Conservation (phyloP, 345 rosid genomes). For the Kernera saxatilis region DNA sequence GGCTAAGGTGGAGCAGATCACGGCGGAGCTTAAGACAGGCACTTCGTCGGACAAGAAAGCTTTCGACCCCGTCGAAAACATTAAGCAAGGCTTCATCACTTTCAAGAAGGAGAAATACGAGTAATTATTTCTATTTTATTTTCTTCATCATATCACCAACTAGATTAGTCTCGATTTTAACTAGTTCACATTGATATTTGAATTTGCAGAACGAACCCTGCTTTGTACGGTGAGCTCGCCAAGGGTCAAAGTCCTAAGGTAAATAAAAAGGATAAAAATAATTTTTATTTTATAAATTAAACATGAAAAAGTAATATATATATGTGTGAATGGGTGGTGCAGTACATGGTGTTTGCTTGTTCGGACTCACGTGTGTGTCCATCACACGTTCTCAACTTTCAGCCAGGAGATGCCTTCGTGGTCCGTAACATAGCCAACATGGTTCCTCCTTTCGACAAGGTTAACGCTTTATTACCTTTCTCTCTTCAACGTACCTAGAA, state of each 20-base stretch:
- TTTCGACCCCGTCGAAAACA: conserved; percentile 49
- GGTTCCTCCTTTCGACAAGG: conserved; percentile 54
- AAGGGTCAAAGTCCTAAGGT: conserved; percentile 96
- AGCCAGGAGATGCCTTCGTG: conserved; percentile 51
- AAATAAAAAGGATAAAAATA: neutral
- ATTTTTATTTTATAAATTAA: neutral
- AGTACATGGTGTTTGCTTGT: conserved; percentile 87
- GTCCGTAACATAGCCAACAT: conserved; percentile 47
- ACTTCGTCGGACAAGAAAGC: conserved; percentile 40
- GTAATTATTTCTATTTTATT: conserved; percentile 27
- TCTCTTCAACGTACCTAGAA: neutral
- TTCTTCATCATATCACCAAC: neutral
- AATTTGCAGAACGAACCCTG: conserved; percentile 62
- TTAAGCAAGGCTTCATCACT: conserved; percentile 72
- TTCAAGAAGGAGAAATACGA: conserved; percentile 93
- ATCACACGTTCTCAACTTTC: conserved; percentile 41
- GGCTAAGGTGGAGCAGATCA: conserved; percentile 67
- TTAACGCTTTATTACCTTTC: neutral
- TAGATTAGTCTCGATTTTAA: neutral
- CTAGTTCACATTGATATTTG: neutral
- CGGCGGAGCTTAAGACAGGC: conserved; percentile 52
- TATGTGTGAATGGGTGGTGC: conserved; percentile 26
- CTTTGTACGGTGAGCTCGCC: conserved; percentile 65
- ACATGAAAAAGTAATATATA: neutral
- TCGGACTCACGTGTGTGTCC: conserved; percentile 56